phyloP scores from a whole-genome alignment of 2,329 filamentous ascomycete species.

The Aspergillus luchuensis region DNA sequence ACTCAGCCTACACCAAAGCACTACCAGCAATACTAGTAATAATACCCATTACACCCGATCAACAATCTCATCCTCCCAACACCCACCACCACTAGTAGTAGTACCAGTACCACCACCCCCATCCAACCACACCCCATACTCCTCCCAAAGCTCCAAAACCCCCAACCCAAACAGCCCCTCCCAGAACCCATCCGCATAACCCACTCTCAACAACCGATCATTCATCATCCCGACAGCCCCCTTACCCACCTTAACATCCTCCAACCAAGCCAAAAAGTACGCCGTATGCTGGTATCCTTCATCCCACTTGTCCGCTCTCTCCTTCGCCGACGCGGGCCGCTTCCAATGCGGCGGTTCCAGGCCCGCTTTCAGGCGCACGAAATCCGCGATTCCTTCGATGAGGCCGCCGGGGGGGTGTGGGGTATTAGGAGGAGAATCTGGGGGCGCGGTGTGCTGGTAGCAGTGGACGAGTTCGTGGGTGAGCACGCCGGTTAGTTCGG shows the following conservation, averaged over 20 bases:
- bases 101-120: conserved; percentile 11
- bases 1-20: not conserved
- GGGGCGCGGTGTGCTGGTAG: conserved; percentile 74
- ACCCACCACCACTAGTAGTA: conserved; percentile 12
- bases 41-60: conserved; percentile 16
- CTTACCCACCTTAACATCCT: conserved; percentile 67
- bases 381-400: conserved; percentile 91
- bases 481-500: conserved; percentile 79
- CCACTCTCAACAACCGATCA: conserved; percentile 39
- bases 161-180: conserved; percentile 61
- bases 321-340: conserved; percentile 47
- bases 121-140: conserved; percentile 63
- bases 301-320: conserved; percentile 71
- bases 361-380: conserved; percentile 75
- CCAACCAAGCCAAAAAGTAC: conserved; percentile 87
- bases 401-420: conserved; percentile 66
- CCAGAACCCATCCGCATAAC: conserved; percentile 44
- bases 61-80: conserved; percentile 33
- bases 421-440: conserved; percentile 25
- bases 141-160: conserved; percentile 71
- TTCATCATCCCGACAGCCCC: conserved; percentile 64
- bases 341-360: conserved; percentile 85
- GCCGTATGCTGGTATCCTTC: conserved; percentile 86
- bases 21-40: not conserved
- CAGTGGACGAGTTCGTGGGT: conserved; percentile 95